Evolutionary conservation across 495 filamentous ascomycete species (phyloP).

Genomic region (Beverwykella pulmonaria): DNA sequence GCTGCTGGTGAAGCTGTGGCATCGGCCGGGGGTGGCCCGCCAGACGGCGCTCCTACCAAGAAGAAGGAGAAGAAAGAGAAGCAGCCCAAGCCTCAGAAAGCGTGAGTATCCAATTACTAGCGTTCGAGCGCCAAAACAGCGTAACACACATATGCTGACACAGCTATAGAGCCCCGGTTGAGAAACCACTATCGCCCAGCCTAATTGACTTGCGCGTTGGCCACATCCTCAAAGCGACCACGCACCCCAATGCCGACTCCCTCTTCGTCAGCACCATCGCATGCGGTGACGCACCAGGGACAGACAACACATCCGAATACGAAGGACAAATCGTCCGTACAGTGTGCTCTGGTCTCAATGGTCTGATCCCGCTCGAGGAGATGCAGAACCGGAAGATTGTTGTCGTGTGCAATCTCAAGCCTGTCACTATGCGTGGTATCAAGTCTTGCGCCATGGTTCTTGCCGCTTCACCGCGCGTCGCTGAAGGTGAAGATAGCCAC

Average conservation of each 20-base stretch:
- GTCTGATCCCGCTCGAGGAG: slow-evolving; percentile 85
- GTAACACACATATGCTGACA: background rate
- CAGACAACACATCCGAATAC: slow-evolving; percentile 82
- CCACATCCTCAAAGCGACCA: slow-evolving; percentile 91
- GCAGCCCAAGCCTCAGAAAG: slow-evolving; percentile 66
- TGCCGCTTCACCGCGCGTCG: slow-evolving; percentile 79
- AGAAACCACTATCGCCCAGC: slow-evolving; percentile 73
- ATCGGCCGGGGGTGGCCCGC: slow-evolving; percentile 23
- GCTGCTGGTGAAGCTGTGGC: slow-evolving; percentile 40
- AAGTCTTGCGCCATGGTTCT: slow-evolving; percentile 96
- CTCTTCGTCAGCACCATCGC: slow-evolving; percentile 96
- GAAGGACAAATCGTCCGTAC: slow-evolving; percentile 89
- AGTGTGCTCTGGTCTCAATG: slow-evolving; percentile 95
- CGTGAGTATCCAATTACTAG: slow-evolving; percentile 26
- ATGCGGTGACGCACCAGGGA: slow-evolving; percentile 83
- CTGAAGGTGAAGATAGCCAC: slow-evolving; percentile 81
- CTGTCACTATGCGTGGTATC: slow-evolving; percentile 97
- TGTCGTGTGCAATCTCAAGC: slow-evolving; percentile 95
- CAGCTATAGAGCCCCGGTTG: slow-evolving; percentile 47
- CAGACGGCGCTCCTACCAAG: slow-evolving; percentile 53
- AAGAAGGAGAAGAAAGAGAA: slow-evolving; percentile 84
- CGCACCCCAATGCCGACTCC: slow-evolving; percentile 95
- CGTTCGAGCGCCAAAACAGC: slow-evolving; percentile 41
- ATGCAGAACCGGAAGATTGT: slow-evolving; percentile 97
- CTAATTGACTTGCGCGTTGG: slow-evolving; percentile 94